Conservation (phyloP, 2,329 filamentous ascomycete genomes). For the Fusarium abutilonis region DNA sequence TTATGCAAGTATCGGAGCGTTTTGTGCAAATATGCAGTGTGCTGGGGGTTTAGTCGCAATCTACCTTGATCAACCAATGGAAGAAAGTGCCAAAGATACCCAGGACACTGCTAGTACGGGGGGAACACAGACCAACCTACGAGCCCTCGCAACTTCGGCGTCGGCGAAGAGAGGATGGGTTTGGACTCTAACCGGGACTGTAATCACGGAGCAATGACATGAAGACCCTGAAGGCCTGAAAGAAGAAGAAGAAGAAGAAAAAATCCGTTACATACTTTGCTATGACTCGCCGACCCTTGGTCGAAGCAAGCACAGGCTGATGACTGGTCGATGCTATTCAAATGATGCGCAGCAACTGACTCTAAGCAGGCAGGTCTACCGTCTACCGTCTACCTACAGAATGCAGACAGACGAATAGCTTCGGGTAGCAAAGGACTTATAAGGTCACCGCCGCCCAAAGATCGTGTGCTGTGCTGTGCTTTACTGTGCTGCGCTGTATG, state of each 20-base stretch:
- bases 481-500: too few relatives aligned
- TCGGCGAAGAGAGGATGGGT: slow-evolving; percentile 39
- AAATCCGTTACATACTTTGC: neutral
- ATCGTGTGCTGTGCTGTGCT: neutral
- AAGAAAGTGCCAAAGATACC: slow-evolving; percentile 15
- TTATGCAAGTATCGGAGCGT: slow-evolving; percentile 28
- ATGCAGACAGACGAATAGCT: neutral
- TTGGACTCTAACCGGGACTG: slow-evolving; percentile 6
- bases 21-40: slow-evolving; percentile 21
- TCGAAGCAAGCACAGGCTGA: slow-evolving; percentile 10
- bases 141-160: slow-evolving; percentile 42
- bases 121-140: slow-evolving; percentile 44
- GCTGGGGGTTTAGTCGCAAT: slow-evolving; percentile 23
- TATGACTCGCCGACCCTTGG: slow-evolving; percentile 25
- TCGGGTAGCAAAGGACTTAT: slow-evolving; percentile 2
- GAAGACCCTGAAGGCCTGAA: slow-evolving; percentile 16
- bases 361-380: neutral
- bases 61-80: slow-evolving; percentile 15
- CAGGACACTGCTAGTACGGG: slow-evolving; percentile 22
- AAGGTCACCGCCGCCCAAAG: slow-evolving; percentile 10
- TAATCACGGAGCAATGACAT: neutral
- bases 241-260: neutral
- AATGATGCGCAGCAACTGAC: neutral
- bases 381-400: too few relatives aligned
- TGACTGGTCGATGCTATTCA: slow-evolving; percentile 22